Base-by-base conservation (phyloP, 345 rosid species). In the Euphorbia lathyris region DNA sequence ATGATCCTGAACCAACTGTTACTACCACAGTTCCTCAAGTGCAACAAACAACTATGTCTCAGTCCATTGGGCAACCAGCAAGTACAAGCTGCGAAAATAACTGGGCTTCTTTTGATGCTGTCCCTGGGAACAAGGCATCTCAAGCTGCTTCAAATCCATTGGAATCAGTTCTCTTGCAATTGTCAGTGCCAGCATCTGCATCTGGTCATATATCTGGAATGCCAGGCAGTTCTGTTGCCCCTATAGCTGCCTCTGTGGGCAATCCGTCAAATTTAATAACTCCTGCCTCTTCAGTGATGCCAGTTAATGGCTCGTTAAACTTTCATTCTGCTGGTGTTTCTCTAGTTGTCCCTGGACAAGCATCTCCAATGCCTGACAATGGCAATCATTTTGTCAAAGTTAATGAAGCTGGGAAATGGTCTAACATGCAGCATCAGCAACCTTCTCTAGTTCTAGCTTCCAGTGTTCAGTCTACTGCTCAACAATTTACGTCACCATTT, bases 151-250 rank as follows among this genome's bases (percentile, higher is more conserved):
- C 84, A 72, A 85, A 52, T 82, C 77, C 89, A 51, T 65, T 95
- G 70, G 96, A 90, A 73, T 89, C 96, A 73, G 88, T 88, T 79
- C 84, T 95, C 51, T 92, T 91, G 13, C 92, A 87, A 76, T 80
- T 95, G 71, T 75, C 89, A 9, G 74, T 74, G 65, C 83, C 89
- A 68, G 68, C 85, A 69, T 74, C 94, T 19, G 78, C 72, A 51
- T 81, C 89, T 23, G 84, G 79, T 80, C 86, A 83, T 50, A 53
- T 26, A 13, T 76, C 86, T 30, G 87, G 83, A 67, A 62, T 68
- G 67, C 66, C 76, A 25, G 63, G 76, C 48, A 72, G 79, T 70
- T 36, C 74, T 61, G 80, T 69, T 78, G 74, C 73, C 63, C 65
- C 76, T 20, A 32, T 65, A 25, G 60, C 78, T 51, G 75, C 83